Evolutionary conservation across 2,329 filamentous ascomycete species (phyloP), one percentile per base, ranked within the genome.

Genomic region (Coleophoma crateriformis): DNA sequence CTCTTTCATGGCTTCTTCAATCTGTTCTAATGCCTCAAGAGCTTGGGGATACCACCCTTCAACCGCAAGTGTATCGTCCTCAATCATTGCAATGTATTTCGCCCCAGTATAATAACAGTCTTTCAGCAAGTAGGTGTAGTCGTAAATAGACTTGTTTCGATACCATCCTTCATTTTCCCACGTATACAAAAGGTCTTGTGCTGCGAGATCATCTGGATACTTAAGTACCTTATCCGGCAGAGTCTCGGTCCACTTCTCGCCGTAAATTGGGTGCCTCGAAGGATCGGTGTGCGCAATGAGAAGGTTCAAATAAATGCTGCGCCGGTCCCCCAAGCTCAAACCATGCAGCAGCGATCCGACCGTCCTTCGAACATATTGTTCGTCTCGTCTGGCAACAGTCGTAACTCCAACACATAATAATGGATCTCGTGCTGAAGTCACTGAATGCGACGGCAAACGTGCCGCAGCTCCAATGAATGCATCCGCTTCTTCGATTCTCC

Each of bases 51-150:
- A 67, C 68, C 68, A 70, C 48, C 66, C 64, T 1, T 60, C 59
- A 7, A 63, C 61, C 7, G 67, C 63, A 15, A 70, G 60, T 17
- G 68, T 55, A 40, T 70, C 68, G 51, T 70, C 68, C 48, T 70
- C 67, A 35, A 70, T 58, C 6, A 70, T 61, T 4, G 64, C 66
- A 49, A 70, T 67, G 47, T 67, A 70, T 1, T 57, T 59, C 4
- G 65, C 54, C 0, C 59, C 58, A 19, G 56, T 57, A 39, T 53
- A 33, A 19, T 59, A 57, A 33, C 68, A 70, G 1, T 60, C 35
- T 4, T 60, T 46, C 7, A 69, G 46, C 7, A 57, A 55, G 47
- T 67, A 64, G 19, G 57, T 57, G 49, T 67, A 68, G 46, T 67
- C 65, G 40, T 62, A 64, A 3, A 68, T 61, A 3, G 62, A 61